Evolutionary conservation across 1,284 basidiomycete genomes (phyloP).

Genomic region (Moesziomyces sp.): DNA sequence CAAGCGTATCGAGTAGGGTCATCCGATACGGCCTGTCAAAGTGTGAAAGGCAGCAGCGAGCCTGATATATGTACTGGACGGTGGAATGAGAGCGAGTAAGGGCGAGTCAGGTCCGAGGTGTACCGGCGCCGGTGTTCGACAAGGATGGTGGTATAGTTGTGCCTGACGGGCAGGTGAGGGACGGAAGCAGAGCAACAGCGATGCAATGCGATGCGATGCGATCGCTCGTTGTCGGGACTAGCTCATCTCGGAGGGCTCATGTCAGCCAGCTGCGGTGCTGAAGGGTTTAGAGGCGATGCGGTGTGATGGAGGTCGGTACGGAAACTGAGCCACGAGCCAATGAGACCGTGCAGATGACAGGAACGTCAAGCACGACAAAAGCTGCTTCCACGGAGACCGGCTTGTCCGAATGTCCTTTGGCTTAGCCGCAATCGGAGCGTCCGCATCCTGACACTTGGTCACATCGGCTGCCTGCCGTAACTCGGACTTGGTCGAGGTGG

Average conservation of each 20-base stretch:
- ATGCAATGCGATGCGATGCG: neutral
- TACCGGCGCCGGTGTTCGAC: no score
- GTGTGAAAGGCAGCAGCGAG: no score
- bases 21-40: no score
- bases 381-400: neutral
- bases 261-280: neutral
- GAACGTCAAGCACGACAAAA: no score
- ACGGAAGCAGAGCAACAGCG: no score
- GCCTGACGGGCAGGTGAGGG: no score
- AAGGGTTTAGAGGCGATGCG: neutral
- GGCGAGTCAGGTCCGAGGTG: no score
- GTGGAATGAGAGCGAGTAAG: no score
- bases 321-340: neutral
- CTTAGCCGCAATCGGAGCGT: neutral
- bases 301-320: neutral
- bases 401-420: neutral
- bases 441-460: no score
- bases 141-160: no score
- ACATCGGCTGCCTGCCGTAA: neutral
- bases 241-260: neutral
- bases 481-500: neutral
- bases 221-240: neutral
- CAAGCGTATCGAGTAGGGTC: no score
- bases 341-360: neutral
- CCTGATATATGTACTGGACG: no score